A percentile compares a stretch with the other conserved stretches of the same genome.
These are phyloP conservation scores for Buxus sempervirens DNA, from an alignment of 164 flowering plant genomes.

Conservation along the genomic window DNA sequence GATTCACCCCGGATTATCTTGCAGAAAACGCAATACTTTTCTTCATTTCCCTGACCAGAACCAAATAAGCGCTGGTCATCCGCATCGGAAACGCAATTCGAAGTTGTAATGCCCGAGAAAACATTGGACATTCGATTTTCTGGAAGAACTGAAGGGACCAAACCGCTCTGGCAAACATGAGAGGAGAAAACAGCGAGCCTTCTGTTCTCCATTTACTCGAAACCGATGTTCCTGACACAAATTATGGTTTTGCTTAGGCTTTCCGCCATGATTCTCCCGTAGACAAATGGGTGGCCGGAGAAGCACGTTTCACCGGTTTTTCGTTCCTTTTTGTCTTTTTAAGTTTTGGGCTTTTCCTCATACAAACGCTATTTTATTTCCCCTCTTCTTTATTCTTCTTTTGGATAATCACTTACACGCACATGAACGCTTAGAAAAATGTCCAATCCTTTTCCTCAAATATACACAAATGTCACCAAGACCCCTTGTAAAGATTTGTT, in stretches of 20 bases:
- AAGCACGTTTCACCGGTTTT: too few relatives aligned
- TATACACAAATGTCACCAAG: too few relatives aligned
- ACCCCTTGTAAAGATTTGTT: too few relatives aligned
- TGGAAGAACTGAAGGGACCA: background rate
- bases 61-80: background rate
- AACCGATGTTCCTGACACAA: background rate
- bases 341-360: too few relatives aligned
- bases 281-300: background rate
- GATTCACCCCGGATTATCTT: conserved; percentile 65
- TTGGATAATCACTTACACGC: too few relatives aligned
- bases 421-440: too few relatives aligned
- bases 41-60: conserved; percentile 9
- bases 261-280: conserved; percentile 2
- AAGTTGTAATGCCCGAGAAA: conserved; percentile 1
- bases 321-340: too few relatives aligned
- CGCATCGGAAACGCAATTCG: conserved; percentile 4
- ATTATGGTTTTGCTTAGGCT: background rate
- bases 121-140: background rate
- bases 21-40: conserved; percentile 64
- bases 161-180: conserved; percentile 30
- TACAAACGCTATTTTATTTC: too few relatives aligned
- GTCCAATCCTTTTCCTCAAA: too few relatives aligned
- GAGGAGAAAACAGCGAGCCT: conserved; percentile 47
- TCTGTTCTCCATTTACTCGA: conserved; percentile 25
- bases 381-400: too few relatives aligned